Conservation (phyloP, 805 yeast genomes). For the Wickerhamomyces canadensis region DNA sequence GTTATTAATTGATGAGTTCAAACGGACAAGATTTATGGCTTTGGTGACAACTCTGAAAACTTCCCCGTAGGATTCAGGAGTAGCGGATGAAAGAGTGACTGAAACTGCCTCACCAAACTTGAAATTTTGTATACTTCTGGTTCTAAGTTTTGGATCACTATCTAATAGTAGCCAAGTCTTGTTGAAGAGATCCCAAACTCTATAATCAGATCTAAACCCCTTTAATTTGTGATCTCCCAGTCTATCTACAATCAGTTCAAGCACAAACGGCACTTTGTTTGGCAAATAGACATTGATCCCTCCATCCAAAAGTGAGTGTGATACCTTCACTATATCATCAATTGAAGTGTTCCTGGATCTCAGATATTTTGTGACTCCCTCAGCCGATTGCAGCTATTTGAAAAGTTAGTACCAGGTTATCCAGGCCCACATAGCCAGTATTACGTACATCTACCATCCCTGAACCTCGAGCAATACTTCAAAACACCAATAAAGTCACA, state of each 20-base stretch:
- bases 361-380: conserved; percentile 49
- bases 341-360: conserved; percentile 47
- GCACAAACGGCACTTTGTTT: conserved; percentile 44
- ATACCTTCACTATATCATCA: conserved; percentile 34
- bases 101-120: conserved; percentile 34
- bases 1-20: conserved; percentile 7
- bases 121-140: conserved; percentile 35
- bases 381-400: conserved; percentile 31
- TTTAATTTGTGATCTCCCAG: conserved; percentile 42
- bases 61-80: neutral
- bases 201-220: conserved; percentile 35
- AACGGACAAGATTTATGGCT: conserved; percentile 12
- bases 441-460: too few relatives aligned
- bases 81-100: conserved; percentile 18
- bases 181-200: conserved; percentile 47
- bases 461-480: too few relatives aligned
- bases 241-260: conserved; percentile 57
- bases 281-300: conserved; percentile 43
- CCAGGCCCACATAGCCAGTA: too few relatives aligned
- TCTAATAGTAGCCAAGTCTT: conserved; percentile 32
- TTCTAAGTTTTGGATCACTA: conserved; percentile 29
- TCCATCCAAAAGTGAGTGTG: conserved; percentile 29
- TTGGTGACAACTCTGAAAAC: conserved; percentile 7
- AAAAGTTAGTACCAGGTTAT: neutral
- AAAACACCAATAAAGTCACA: neutral